phyloP scores from a whole-genome alignment of 768 basidiomycete genomes.

The Chalciporus sphaerocephalus region DNA sequence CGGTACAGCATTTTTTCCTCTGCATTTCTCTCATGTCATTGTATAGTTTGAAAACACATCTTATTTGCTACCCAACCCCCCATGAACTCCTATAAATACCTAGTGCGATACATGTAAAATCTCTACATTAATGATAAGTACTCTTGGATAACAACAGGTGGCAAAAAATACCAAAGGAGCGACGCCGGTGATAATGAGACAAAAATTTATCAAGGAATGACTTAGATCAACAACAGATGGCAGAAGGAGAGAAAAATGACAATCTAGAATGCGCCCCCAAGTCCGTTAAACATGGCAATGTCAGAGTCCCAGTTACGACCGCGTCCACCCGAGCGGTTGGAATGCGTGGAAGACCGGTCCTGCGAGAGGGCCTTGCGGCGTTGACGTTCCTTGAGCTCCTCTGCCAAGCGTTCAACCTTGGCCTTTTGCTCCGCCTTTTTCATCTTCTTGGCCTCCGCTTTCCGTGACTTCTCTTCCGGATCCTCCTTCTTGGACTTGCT shows the following conservation, averaged over 20 bases:
- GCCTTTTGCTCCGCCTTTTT: constrained; percentile 41
- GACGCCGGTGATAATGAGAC: constrained; percentile 6
- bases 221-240: constrained; percentile 16
- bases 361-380: constrained; percentile 27
- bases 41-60: constrained; percentile 5
- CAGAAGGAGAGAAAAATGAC: constrained; percentile 5
- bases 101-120: constrained; percentile 24
- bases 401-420: constrained; percentile 41
- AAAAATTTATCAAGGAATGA: constrained; percentile 14
- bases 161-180: constrained; percentile 14
- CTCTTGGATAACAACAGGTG: constrained; percentile 10
- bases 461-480: constrained; percentile 41
- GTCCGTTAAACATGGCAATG: constrained; percentile 32
- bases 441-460: constrained; percentile 40
- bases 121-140: constrained; percentile 29
- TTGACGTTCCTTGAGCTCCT: constrained; percentile 39
- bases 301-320: constrained; percentile 22
- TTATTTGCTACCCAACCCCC: constrained; percentile 7
- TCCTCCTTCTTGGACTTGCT: constrained; percentile 21
- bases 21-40: not conserved
- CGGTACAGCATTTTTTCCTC: not conserved
- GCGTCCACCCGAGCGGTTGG: constrained; percentile 20
- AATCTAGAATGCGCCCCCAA: constrained; percentile 23
- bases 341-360: constrained; percentile 32
- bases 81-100: no score